Conservation (phyloP, 495 filamentous ascomycete genomes). For the Podospora conica region DNA sequence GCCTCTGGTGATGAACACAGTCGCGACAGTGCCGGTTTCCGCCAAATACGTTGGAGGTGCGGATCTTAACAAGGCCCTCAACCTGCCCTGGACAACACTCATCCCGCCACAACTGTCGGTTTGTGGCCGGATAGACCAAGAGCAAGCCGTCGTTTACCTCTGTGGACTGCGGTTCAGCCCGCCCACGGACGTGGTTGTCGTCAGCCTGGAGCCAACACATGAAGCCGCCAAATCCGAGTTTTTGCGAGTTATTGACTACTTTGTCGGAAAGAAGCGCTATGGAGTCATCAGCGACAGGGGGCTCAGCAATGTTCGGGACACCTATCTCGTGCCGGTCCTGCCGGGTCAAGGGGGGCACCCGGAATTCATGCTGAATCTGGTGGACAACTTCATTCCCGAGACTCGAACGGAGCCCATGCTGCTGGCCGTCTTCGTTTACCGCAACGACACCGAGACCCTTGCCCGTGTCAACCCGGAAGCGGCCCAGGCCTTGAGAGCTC, state of each 20-base stretch:
- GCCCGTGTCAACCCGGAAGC: slow-evolving; percentile 34
- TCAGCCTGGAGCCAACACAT: slow-evolving; percentile 54
- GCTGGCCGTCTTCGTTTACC: slow-evolving; percentile 70
- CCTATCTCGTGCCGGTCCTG: slow-evolving; percentile 70
- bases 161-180: slow-evolving; percentile 69
- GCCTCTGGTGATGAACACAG: slow-evolving; percentile 64
- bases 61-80: slow-evolving; percentile 53
- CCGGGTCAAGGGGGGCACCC: slow-evolving; percentile 51
- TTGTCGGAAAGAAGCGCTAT: slow-evolving; percentile 66
- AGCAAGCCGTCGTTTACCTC: slow-evolving; percentile 80
- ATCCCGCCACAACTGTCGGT: slow-evolving; percentile 63
- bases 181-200: slow-evolving; percentile 66
- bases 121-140: slow-evolving; percentile 75
- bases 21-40: slow-evolving; percentile 65
- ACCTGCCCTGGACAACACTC: slow-evolving; percentile 61
- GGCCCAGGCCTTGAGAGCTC: slow-evolving; percentile 6
- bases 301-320: slow-evolving; percentile 65
- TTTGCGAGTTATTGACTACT: slow-evolving; percentile 70
- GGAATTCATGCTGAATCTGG: slow-evolving; percentile 71
- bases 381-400: slow-evolving; percentile 63
- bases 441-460: slow-evolving; percentile 43
- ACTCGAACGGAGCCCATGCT: slow-evolving; percentile 62
- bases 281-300: slow-evolving; percentile 71
- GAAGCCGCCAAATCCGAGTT: slow-evolving; percentile 52
- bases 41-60: slow-evolving; percentile 81